Conservation (phyloP, 192 early-diverging fungal species). For the Coemansia reversa region DNA sequence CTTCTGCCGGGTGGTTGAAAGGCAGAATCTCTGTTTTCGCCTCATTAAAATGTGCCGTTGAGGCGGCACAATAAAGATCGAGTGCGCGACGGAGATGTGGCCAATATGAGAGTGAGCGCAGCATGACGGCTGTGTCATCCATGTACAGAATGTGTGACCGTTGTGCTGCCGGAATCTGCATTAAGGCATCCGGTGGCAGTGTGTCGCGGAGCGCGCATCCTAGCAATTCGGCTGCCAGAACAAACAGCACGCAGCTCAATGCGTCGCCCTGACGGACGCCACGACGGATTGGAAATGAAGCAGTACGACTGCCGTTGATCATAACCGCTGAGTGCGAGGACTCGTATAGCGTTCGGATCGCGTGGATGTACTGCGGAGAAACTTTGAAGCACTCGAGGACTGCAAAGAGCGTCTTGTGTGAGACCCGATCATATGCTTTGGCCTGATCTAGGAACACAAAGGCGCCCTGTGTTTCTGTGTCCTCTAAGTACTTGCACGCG, state of each 20-base stretch:
- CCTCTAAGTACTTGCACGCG: conserved; percentile 1
- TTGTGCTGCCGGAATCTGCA: not conserved
- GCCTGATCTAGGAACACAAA: conserved; percentile 24
- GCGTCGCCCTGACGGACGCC: conserved; percentile 12
- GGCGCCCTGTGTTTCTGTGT: not conserved
- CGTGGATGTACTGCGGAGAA: not conserved
- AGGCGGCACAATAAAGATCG: conserved; percentile 9
- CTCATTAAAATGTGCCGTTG: conserved; percentile 14
- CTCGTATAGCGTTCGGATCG: conserved; percentile 6
- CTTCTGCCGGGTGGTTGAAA: conserved; percentile 1
- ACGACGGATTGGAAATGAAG: conserved; percentile 4
- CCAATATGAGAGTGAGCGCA: conserved; percentile 8
- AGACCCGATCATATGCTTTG: conserved; percentile 15
- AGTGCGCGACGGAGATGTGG: conserved; percentile 3
- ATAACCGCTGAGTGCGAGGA: conserved; percentile 2
- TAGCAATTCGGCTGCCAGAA: conserved; percentile 6
- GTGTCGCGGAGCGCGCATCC: conserved; percentile 8
- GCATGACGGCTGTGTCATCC: too few species aligned
- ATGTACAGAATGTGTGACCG: conserved; percentile 16
- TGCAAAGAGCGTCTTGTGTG: conserved; percentile 15
- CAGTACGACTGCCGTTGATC: conserved; percentile 7
- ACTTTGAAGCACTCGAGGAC: conserved; percentile 7
- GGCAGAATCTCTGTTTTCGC: conserved; percentile 9
- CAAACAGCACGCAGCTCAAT: conserved; percentile 11
- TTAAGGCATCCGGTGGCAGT: not conserved